phyloP scores from a whole-genome alignment of 2,329 filamentous ascomycete genomes.

The Colletotrichum limetticola region DNA sequence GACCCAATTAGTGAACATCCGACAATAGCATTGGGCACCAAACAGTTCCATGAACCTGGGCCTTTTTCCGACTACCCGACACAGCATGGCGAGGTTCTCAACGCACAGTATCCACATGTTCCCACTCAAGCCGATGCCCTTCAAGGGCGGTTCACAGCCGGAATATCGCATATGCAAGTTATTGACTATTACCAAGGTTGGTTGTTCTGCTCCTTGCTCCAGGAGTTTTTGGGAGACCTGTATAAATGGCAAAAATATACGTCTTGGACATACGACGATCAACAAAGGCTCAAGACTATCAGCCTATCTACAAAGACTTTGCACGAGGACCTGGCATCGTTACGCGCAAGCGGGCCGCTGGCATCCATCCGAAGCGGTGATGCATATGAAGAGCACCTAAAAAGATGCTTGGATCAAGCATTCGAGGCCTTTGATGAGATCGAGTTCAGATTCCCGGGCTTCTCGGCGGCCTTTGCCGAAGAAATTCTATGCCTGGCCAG shows the following conservation, averaged over 20 bases:
- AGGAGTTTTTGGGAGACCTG: background rate
- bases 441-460: conserved; percentile 1
- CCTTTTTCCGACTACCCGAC: conserved; percentile 22
- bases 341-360: background rate
- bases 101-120: conserved; percentile 1
- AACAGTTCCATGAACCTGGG: background rate
- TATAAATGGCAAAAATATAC: background rate
- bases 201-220: conserved; percentile 7
- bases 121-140: conserved; percentile 24
- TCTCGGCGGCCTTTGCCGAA: background rate
- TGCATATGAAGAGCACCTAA: background rate
- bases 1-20: conserved; percentile 12
- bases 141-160: background rate
- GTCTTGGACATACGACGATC: background rate
- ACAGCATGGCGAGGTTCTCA: conserved; percentile 13
- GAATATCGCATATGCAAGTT: conserved; percentile 1
- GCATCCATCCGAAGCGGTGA: background rate
- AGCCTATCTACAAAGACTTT: conserved; percentile 4
- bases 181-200: conserved; percentile 26
- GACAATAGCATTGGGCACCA: background rate
- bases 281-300: background rate
- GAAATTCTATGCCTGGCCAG: conserved; percentile 17
- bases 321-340: conserved; percentile 4
- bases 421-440: background rate
- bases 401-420: background rate